phyloP scores from a whole-genome alignment of 805 yeast genomes.

The Huiozyma naganishii region DNA sequence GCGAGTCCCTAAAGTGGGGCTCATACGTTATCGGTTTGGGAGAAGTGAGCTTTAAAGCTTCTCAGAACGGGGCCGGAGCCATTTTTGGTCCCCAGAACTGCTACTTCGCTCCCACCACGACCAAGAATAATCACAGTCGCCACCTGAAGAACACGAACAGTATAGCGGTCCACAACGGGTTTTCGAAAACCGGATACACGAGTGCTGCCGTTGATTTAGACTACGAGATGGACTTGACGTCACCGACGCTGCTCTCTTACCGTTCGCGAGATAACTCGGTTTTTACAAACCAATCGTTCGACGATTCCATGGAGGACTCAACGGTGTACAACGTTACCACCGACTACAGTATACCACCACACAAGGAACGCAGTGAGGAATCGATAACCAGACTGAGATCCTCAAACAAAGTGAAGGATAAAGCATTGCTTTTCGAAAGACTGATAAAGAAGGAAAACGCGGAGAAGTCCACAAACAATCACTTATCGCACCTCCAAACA shows the following conservation, averaged over 20 bases:
- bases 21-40: too few relatives aligned
- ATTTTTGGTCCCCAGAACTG: too few relatives aligned
- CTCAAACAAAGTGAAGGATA: conserved; percentile 26
- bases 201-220: too few relatives aligned
- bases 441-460: conserved; percentile 8
- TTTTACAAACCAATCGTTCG: conserved; percentile 2
- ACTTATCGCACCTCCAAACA: neutral
- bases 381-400: conserved; percentile 19
- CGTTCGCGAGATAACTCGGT: conserved; percentile 1
- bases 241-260: neutral
- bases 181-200: neutral
- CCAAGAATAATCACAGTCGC: neutral
- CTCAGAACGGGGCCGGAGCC: too few relatives aligned
- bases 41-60: too few relatives aligned
- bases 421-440: conserved; percentile 24
- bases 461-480: neutral
- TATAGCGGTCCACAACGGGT: neutral
- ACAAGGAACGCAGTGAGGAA: conserved; percentile 1
- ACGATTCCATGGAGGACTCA: conserved; percentile 3
- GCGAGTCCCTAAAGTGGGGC: too few relatives aligned
- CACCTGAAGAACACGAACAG: neutral
- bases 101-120: too few relatives aligned
- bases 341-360: neutral
- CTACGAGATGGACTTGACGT: neutral
- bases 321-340: neutral